These are phyloP conservation scores for Aspergillus ochraceoroseus DNA, from an alignment of 2,329 filamentous ascomycete genomes.

Conservation along the genomic window DNA sequence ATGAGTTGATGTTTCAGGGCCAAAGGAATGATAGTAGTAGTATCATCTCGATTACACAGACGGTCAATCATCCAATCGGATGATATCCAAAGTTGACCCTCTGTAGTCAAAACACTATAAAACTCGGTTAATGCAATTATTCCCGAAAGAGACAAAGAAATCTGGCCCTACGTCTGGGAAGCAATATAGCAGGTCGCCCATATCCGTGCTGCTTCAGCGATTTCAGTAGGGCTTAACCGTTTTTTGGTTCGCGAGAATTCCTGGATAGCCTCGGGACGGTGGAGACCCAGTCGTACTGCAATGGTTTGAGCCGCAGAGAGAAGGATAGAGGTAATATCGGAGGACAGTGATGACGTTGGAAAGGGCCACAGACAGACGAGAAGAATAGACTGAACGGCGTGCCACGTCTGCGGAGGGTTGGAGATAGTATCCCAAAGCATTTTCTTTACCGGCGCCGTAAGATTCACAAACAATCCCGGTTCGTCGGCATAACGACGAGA, in stretches of 20 bases:
- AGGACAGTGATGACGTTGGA: constrained; percentile 31
- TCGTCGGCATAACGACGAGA: constrained; percentile 37
- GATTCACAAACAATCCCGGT: constrained; percentile 35
- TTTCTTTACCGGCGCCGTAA: constrained; percentile 33
- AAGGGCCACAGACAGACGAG: constrained; percentile 41
- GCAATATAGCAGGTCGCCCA: too few species aligned
- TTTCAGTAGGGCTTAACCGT: too few species aligned
- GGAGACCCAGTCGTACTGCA: constrained; percentile 43
- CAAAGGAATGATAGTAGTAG: too few species aligned
- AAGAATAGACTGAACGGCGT: constrained; percentile 37
- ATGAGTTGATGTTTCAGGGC: too few species aligned
- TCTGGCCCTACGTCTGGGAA: too few species aligned
- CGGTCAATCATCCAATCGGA: too few species aligned
- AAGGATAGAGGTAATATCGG: constrained; percentile 36
- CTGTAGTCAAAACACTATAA: too few species aligned
- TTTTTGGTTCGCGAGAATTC: constrained; percentile 43
- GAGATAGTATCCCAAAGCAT: constrained; percentile 35
- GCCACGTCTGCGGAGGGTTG: constrained; percentile 29
- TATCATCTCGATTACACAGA: too few species aligned
- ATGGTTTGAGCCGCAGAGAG: constrained; percentile 38
- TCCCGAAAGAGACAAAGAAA: too few species aligned
- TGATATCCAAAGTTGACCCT: too few species aligned
- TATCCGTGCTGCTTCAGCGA: too few species aligned
- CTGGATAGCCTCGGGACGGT: constrained; percentile 42
- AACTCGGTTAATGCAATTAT: too few species aligned